Evolutionary conservation across 768 basidiomycete species (phyloP).

Genomic region (Phaeotremella skinneri): DNA sequence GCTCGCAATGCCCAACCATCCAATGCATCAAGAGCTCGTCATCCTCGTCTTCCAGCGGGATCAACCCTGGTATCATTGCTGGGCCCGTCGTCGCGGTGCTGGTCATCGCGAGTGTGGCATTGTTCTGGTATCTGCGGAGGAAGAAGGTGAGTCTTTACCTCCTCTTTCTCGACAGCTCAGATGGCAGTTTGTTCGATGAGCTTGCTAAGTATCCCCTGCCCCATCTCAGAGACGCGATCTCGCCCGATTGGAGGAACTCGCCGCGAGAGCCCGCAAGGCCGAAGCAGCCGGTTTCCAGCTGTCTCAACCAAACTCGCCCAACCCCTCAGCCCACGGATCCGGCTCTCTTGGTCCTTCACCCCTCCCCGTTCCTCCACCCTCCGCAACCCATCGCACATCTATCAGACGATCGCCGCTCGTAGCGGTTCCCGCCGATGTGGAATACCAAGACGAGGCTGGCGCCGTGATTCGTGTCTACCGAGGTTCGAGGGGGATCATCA

Average conservation of each 20-base stretch:
- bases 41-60: constrained; percentile 15
- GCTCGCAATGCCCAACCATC: constrained; percentile 46
- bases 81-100: constrained; percentile 49
- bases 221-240: constrained; percentile 40
- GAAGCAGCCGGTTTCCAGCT: constrained; percentile 47
- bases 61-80: constrained; percentile 49
- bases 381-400: constrained; percentile 15
- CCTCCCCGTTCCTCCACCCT: constrained; percentile 17
- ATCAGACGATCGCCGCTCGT: constrained; percentile 31
- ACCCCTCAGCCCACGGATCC: constrained; percentile 23
- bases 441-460: constrained; percentile 37
- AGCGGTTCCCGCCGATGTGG: constrained; percentile 30
- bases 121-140: constrained; percentile 47
- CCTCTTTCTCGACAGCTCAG: neutral
- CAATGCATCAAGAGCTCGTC: constrained; percentile 37
- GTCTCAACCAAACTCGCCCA: constrained; percentile 38
- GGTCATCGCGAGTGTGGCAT: constrained; percentile 44
- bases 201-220: neutral
- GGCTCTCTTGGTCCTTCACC: constrained; percentile 3
- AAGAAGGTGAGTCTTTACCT: constrained; percentile 41
- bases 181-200: neutral
- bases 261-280: constrained; percentile 41
- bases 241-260: constrained; percentile 39
- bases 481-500: constrained; percentile 28
- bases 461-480: constrained; percentile 30